These are phyloP conservation scores for Nepenthes gracilis DNA, from an alignment of 148 eudicot species.

Conservation along the genomic window DNA sequence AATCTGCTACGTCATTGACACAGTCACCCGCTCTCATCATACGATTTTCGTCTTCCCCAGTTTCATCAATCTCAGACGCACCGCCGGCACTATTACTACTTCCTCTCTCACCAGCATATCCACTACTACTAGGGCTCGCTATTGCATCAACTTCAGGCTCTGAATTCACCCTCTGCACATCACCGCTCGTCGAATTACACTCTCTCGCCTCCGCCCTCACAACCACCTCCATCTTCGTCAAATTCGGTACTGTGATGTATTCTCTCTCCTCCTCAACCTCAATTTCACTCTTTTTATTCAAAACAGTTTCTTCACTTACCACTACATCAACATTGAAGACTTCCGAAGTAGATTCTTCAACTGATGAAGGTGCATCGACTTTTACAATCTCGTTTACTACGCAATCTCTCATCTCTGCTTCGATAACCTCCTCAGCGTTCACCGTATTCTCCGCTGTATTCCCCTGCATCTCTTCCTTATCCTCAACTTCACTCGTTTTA, in stretches of 20 bases:
- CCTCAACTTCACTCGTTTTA: no score
- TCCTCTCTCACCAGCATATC: slow-evolving; percentile 79
- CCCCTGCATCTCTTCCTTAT: no score
- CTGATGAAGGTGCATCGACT: slow-evolving; percentile 6
- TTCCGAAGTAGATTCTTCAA: background rate
- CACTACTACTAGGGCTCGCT: slow-evolving; percentile 71
- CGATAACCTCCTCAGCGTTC: no score
- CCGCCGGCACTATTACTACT: slow-evolving; percentile 31
- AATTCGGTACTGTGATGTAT: background rate
- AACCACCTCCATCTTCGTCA: background rate
- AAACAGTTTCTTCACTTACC: slow-evolving; percentile 1
- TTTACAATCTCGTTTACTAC: slow-evolving; percentile 7
- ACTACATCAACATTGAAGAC: no score
- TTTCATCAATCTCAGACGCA: slow-evolving; percentile 37
- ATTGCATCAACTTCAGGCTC: slow-evolving; percentile 35
- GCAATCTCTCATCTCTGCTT: no score
- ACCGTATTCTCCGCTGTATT: no score
- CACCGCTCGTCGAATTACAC: background rate
- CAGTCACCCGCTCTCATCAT: slow-evolving; percentile 17
- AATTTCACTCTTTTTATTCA: background rate
- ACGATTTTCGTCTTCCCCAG: slow-evolving; percentile 24
- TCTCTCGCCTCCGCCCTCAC: background rate
- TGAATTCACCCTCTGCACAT: slow-evolving; percentile 26
- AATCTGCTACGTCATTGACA: slow-evolving; percentile 21
- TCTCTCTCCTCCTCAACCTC: slow-evolving; percentile 4